Base-by-base conservation (phyloP, 1,284 basidiomycete species). In the Melampsora americana region DNA sequence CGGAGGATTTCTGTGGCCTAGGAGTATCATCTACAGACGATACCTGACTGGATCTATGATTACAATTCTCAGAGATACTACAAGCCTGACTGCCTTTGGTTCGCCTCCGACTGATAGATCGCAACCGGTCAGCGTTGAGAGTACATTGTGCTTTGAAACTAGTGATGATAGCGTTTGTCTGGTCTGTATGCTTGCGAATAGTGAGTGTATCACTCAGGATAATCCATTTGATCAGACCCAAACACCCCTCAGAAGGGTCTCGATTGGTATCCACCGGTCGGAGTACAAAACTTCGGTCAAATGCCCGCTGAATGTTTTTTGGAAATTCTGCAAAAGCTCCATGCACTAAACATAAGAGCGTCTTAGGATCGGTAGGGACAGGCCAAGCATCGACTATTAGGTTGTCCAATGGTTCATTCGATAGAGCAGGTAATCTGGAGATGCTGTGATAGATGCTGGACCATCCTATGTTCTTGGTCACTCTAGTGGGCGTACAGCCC, bases 291-390 rank as follows among this genome's bases (percentile, higher is more conserved):
- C 39, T 66, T 16, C 74, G 66, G 64, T 77, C 74, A 35, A 77
- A 77, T 35, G 74, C 74, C 64, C 67, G 67, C n/a, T 30, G 18
- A 26, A 32, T n/a, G 14, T 44, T 69, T 18, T 64, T 69, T 26
- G 74, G 66, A 46, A 77, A 77, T 69, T 77, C 66, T 1, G 74
- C 61, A 42, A 77, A 77, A 11, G 74, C 60, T 11, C 74, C 74
- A 28, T 77, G 74, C 14, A 77, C 50, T 7, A 14, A 39, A 56
- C 74, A 77, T 32, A 77, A 18, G 0, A 69, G 44, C 18, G 66
- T 42, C 14, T 44, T 59, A 56, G 74, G 74, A 62, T 50, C 14
- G 28, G 53, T 42, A 1, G 60, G 56, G 16, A 69, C 61, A 16
- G 61, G 66, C 48, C 48, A 56, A 46, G 67, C 66, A 66, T 77